Evolutionary conservation across 1,284 basidiomycete genomes (phyloP).

Genomic region (Rugiboletus extremiorientalis): DNA sequence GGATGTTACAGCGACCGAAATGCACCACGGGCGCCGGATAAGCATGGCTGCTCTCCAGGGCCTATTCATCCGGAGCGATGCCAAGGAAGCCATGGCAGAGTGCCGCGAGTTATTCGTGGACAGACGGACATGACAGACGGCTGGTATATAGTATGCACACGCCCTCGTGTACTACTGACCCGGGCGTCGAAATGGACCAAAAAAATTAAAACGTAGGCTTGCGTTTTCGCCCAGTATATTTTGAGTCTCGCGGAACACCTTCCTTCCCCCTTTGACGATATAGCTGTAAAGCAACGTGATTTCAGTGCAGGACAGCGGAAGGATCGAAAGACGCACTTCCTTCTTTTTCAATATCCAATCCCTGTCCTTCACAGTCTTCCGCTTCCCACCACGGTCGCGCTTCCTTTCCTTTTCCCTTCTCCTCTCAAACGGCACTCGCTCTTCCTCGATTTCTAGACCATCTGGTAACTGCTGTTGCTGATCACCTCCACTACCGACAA

Average conservation of each 20-base stretch:
- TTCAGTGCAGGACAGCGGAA: neutral
- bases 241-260: slow-evolving; percentile 76
- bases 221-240: slow-evolving; percentile 78
- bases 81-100: slow-evolving; percentile 59
- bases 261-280: slow-evolving; percentile 83
- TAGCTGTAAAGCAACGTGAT: slow-evolving; percentile 44
- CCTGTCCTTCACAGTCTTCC: slow-evolving; percentile 64
- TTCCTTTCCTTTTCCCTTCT: slow-evolving; percentile 59
- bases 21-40: slow-evolving; percentile 55
- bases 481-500: slow-evolving; percentile 67
- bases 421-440: slow-evolving; percentile 63
- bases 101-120: slow-evolving; percentile 53
- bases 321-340: slow-evolving; percentile 50
- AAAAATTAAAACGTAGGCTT: slow-evolving; percentile 57
- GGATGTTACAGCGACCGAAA: slow-evolving; percentile 51
- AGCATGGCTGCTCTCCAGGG: slow-evolving; percentile 96
- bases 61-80: slow-evolving; percentile 80
- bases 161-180: neutral
- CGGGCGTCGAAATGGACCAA: neutral
- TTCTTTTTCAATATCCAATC: slow-evolving; percentile 88
- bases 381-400: slow-evolving; percentile 58
- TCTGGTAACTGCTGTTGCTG: slow-evolving; percentile 65
- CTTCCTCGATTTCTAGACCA: slow-evolving; percentile 69
- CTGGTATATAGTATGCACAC: slow-evolving; percentile 11
- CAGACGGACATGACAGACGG: slow-evolving; percentile 31